Percentiles rank a stretch among this genome's conserved stretches.
Evolutionary conservation across 2,329 filamentous ascomycete genomes (phyloP).

Genomic region (Hawksworthiomyces lignivorus): DNA sequence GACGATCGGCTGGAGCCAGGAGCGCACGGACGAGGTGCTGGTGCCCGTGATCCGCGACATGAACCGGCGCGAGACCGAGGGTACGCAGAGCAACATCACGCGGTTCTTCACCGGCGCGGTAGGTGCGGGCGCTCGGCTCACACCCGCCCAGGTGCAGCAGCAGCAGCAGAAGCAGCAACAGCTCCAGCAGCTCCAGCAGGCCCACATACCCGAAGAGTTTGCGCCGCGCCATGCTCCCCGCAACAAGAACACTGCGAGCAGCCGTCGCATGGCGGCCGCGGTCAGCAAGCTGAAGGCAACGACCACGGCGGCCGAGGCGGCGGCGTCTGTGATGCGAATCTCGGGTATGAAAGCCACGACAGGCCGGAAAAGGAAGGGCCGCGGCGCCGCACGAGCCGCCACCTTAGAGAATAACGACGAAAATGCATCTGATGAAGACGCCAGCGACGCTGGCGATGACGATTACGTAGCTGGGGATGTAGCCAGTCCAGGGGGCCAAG

Average conservation of each 20-base stretch:
- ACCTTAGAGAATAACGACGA: constrained; percentile 16
- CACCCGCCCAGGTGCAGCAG: constrained; percentile 6
- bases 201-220: constrained; percentile 17
- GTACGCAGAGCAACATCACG: constrained; percentile 96
- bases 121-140: constrained; percentile 18
- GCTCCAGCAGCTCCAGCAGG: constrained; percentile 3
- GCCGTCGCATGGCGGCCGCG: constrained; percentile 25
- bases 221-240: constrained; percentile 21
- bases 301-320: constrained; percentile 12
- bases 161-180: constrained; percentile 6
- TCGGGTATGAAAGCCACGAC: constrained; percentile 7
- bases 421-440: constrained; percentile 9
- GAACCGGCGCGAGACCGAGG: constrained; percentile 80
- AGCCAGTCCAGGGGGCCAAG: too few relatives aligned
- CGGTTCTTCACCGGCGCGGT: constrained; percentile 73
- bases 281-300: constrained; percentile 23
- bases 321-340: constrained; percentile 1
- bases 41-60: constrained; percentile 94
- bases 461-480: too few relatives aligned
- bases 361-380: constrained; percentile 26
- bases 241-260: constrained; percentile 16
- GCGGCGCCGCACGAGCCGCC: too few relatives aligned
- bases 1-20: constrained; percentile 87
- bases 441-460: neutral
- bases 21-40: constrained; percentile 89